Evolutionary conservation across 306 rosid genomes (phyloP), one percentile per base, ranked within the genome.

Genomic region (Ammopiptanthus mongolicus): DNA sequence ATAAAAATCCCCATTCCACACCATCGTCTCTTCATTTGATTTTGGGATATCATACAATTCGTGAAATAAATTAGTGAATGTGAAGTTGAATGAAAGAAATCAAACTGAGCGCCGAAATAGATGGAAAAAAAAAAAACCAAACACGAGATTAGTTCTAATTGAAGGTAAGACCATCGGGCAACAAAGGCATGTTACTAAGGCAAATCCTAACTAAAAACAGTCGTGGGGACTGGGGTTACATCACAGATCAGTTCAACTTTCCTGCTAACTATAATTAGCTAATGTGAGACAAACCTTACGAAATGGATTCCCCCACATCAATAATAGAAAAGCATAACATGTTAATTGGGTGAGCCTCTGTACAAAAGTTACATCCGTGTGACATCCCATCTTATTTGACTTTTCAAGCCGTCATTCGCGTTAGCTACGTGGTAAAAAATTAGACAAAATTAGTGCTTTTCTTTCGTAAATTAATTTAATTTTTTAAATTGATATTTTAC

Each of bases 141-240:
- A 77, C 7, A 39, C 17, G 3, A 3, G 8, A 5, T 52, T 22
- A 65, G 52, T 21, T 11, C n/a, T 8, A 36, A 18, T 25, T 25
- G 3, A 25, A 36, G 1, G 11, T 17, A 33, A 46, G 42, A 33
- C 19, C 19, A 52, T 46, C 11, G 37, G 17, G 77, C 34, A 71
- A 33, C 51, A 73, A 65, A 65, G 18, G 1, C 65, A 47, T 57
- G 80, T 68, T 68, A 51, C 12, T 4, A 53, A 41, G 73, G 73
- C 34, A 76, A 75, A 75, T 81, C 77, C 67, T 52, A 81, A 81
- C 84, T 68, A 73, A 69, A 75, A 81, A 69, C 64, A 53, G 62
- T 29, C 55, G 9, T 3, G 5, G 15, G 47, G 51, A n/a, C 6
- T n/a, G 3, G 9, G 63, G 80, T 80, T 74, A 66, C 80, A 66